phyloP scores from a whole-genome alignment of 805 yeast genomes.

The Saccharomycopsis oosterbeekiorum region DNA sequence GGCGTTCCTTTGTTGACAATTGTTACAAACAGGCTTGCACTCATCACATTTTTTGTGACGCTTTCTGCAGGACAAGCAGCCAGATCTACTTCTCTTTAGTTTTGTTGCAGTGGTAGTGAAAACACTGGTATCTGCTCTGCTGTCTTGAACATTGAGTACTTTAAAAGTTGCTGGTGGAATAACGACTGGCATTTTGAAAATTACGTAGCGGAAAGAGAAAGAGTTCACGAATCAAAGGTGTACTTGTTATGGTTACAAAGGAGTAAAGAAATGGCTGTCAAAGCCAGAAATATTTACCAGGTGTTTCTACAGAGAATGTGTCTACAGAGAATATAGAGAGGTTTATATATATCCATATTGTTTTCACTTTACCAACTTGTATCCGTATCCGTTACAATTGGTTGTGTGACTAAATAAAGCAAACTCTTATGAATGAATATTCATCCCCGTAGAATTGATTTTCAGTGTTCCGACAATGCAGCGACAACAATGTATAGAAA shows the following conservation, averaged over 20 bases:
- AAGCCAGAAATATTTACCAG: too few species aligned
- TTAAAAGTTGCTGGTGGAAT: not conserved
- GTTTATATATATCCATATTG: too few species aligned
- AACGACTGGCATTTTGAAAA: not conserved
- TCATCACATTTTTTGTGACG: conserved; percentile 64
- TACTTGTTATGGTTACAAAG: too few species aligned
- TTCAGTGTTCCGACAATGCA: not conserved
- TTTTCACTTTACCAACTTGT: too few species aligned
- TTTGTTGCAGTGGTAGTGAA: not conserved
- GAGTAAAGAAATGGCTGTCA: too few species aligned
- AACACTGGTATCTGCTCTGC: not conserved
- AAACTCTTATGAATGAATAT: too few species aligned
- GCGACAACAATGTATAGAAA: not conserved
- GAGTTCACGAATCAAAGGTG: too few species aligned
- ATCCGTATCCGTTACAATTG: too few species aligned
- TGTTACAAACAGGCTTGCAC: conserved; percentile 49
- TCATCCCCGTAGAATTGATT: not conserved
- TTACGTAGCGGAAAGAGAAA: too few species aligned
- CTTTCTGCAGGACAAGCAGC: conserved; percentile 54
- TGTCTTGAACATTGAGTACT: not conserved
- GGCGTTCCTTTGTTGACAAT: conserved; percentile 35
- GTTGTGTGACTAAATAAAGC: too few species aligned
- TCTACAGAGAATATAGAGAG: too few species aligned
- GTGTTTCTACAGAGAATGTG: too few species aligned
- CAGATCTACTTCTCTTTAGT: conserved; percentile 27